Evolutionary conservation across 805 yeast genomes (phyloP).

Genomic region (Soucietia sequanensis): DNA sequence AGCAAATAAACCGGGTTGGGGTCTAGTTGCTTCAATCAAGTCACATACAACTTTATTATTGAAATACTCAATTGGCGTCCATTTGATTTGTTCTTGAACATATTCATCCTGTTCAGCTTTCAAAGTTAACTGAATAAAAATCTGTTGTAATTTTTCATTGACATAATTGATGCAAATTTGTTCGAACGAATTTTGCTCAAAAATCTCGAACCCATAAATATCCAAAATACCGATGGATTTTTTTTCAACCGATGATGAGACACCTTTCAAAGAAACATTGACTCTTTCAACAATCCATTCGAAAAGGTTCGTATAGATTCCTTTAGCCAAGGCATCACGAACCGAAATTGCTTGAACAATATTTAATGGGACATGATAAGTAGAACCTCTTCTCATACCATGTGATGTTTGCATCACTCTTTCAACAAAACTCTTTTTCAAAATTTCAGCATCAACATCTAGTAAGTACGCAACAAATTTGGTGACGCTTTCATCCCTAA

Average conservation of each 20-base stretch:
- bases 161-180: conserved; percentile 95
- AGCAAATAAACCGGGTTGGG: conserved; percentile 91
- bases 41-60: conserved; percentile 97
- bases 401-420: conserved; percentile 88
- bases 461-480: conserved; percentile 90
- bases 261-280: conserved; percentile 64
- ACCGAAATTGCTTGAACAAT: conserved; percentile 92
- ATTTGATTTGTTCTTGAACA: conserved; percentile 88
- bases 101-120: conserved; percentile 98
- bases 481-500: conserved; percentile 87
- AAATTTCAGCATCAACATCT: conserved; percentile 68
- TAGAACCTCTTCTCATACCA: conserved; percentile 86
- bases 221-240: conserved; percentile 91
- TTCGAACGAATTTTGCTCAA: conserved; percentile 92
- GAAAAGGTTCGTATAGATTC: conserved; percentile 85
- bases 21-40: conserved; percentile 87
- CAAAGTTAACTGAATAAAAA: conserved; percentile 90
- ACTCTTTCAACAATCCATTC: conserved; percentile 97
- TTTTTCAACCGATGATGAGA: conserved; percentile 25
- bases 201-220: conserved; percentile 95
- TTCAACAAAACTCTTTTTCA: conserved; percentile 69
- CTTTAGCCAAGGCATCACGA: conserved; percentile 93
- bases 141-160: conserved; percentile 93
- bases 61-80: conserved; percentile 97
- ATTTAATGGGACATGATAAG: conserved; percentile 92